phyloP scores from a whole-genome alignment of 2,329 filamentous ascomycete genomes.

The Didymellaceae sp. region DNA sequence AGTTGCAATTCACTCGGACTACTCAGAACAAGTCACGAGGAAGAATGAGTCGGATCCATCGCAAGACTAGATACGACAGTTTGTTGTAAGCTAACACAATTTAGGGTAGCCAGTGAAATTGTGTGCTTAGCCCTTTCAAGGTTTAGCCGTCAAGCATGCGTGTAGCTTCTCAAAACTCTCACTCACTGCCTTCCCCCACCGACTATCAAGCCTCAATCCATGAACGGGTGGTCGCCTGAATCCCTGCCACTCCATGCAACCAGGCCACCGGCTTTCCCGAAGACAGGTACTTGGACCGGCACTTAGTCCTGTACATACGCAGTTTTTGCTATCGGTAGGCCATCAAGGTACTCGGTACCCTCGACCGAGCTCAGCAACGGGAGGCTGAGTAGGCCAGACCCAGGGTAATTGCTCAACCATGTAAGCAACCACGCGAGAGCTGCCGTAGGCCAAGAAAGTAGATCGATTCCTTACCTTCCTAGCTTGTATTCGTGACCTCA shows the following conservation, averaged over 20 bases:
- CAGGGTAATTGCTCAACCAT: constrained; percentile 20
- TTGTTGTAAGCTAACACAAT: too few relatives aligned
- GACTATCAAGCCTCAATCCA: too few relatives aligned
- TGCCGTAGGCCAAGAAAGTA: constrained; percentile 27
- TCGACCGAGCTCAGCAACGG: constrained; percentile 11
- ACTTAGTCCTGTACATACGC: constrained; percentile 19
- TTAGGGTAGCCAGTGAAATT: too few relatives aligned
- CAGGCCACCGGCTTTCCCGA: constrained; percentile 18
- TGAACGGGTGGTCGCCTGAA: too few relatives aligned
- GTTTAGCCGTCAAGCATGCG: too few relatives aligned
- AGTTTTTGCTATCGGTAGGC: constrained; percentile 25
- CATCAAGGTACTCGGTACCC: constrained; percentile 40
- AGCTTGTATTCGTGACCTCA: constrained; percentile 18
- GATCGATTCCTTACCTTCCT: constrained; percentile 14
- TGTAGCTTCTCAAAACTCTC: too few relatives aligned
- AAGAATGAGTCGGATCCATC: too few relatives aligned
- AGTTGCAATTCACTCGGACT: constrained; percentile 5
- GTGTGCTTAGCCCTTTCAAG: too few relatives aligned
- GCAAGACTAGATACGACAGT: too few relatives aligned
- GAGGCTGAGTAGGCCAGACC: constrained; percentile 13
- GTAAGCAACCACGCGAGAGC: constrained; percentile 10
- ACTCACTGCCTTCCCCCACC: too few relatives aligned
- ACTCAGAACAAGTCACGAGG: neutral
- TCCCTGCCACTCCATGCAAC: too few relatives aligned
- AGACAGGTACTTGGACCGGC: constrained; percentile 21